Evolutionary conservation across 495 filamentous ascomycete species (phyloP), one percentile per base, ranked within the genome.

Genomic region (Aspergillus diversus): DNA sequence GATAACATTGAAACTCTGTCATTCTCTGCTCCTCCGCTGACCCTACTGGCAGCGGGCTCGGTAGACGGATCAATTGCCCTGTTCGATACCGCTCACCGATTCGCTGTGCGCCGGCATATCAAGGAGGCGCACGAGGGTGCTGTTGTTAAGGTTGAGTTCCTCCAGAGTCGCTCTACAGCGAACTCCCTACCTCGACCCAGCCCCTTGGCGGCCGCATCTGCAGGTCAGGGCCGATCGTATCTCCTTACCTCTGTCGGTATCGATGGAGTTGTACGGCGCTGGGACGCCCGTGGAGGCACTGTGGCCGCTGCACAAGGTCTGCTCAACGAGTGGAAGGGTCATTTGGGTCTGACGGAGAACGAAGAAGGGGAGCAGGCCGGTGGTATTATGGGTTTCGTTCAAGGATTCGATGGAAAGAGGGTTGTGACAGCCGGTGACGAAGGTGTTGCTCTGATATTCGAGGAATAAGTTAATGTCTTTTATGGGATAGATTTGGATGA

Each of bases 401-500:
- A 96, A 76, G 87, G 85, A 37, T 86, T 87, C 2, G 87, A 89
- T 60, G 75, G 79, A 31, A 77, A 79, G 69, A 82, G 86, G 63
- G 81, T 97, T 32, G 86, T 94, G 12, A 97, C 93, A 16, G 93
- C 92, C 4, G 93, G 93, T 32, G 93, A 97, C 80, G 93, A 97
- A 76, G 86, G 86, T 12, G 78, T 93, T 51, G 77, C 83, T 39
- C 73, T 92, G 68, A 84, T 92, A 7, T 92, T 92, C 70, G 88
- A 90, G 70, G 64, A 61, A 43, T 66, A 62, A 43, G 16, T 16
- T 11, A 33, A 17, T 53, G 11, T 54, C 27, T 54, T 34, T 34
- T 13, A 12, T 34, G 6, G 5, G 47, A 50, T 50, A 49, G 47
- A 50, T 50, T 50, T 31, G 2, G 47, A 31, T 17, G 21, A 27